Evolutionary conservation across 139 green algal species (phyloP).

Genomic region (Chlamydomonas sphaeroides): DNA sequence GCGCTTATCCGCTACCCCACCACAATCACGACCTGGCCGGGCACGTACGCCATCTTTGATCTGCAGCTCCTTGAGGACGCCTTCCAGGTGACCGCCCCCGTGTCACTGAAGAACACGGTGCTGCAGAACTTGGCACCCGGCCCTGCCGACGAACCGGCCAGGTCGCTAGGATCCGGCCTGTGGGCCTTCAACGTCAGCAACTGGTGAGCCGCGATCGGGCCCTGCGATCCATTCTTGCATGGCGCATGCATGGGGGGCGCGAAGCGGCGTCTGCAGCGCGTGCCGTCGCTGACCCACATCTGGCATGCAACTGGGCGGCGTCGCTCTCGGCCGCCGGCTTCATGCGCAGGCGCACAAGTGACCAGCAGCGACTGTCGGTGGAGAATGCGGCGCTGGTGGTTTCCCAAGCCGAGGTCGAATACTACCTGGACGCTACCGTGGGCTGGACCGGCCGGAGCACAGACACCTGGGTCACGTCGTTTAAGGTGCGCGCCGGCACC

Average conservation of each 20-base stretch:
- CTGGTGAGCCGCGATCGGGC: constrained; percentile 30
- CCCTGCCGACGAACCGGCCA: too few species aligned
- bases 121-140: not conserved
- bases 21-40: constrained; percentile 30
- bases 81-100: not conserved
- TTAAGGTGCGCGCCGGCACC: not conserved
- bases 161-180: constrained; percentile 7
- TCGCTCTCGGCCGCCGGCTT: too few species aligned
- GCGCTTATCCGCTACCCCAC: not conserved
- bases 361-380: not conserved
- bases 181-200: constrained; percentile 33
- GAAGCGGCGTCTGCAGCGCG: too few species aligned
- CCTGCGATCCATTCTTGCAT: too few species aligned
- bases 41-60: not conserved
- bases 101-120: not conserved
- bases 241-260: too few species aligned
- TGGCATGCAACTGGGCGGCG: too few species aligned
- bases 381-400: constrained; percentile 2
- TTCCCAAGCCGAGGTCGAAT: not conserved
- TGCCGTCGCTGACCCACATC: too few species aligned
- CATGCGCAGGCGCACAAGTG: not conserved
- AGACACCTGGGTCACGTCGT: not conserved
- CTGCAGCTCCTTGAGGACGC: not conserved
- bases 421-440: not conserved
- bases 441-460: too few species aligned